Percentiles rank a stretch among this genome's conserved stretches.
Evolutionary conservation across 2,329 filamentous ascomycete species (phyloP).

Genomic region (Talaromyces sp.): DNA sequence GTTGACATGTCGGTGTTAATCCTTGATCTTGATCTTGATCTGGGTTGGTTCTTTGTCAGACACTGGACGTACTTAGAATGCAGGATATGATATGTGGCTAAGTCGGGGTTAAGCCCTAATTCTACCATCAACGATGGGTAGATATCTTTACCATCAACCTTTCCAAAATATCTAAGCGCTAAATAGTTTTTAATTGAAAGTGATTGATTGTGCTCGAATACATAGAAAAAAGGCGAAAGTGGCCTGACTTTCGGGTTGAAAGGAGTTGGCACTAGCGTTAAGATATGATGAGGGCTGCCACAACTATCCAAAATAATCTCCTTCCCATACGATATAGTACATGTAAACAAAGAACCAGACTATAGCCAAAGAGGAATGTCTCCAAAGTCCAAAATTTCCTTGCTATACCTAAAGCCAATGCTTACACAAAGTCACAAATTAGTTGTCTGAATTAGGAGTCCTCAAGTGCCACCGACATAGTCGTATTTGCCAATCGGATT

Average conservation of each 20-base stretch:
- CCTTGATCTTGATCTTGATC: neutral
- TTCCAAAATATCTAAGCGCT: neutral
- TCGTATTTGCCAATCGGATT: neutral
- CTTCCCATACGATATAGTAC: neutral
- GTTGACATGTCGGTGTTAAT: neutral
- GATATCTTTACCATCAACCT: no score
- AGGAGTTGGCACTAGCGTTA: neutral
- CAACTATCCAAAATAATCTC: neutral
- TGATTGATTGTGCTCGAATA: neutral
- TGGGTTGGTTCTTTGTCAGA: neutral
- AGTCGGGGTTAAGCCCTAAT: neutral
- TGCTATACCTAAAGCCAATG: neutral
- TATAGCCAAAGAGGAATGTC: neutral
- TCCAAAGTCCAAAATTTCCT: neutral
- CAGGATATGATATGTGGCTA: neutral
- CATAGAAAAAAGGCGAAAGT: neutral
- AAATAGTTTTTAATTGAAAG: neutral
- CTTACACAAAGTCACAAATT: neutral
- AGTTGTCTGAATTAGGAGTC: neutral
- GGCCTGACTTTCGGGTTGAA: neutral
- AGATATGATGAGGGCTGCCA: neutral
- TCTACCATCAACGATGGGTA: neutral
- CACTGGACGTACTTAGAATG: neutral
- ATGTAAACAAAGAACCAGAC: neutral
- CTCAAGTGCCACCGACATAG: neutral